Percentiles rank a stretch among this genome's conserved stretches.
Conservation (phyloP, 768 basidiomycete species). For the Suillus variegatus region DNA sequence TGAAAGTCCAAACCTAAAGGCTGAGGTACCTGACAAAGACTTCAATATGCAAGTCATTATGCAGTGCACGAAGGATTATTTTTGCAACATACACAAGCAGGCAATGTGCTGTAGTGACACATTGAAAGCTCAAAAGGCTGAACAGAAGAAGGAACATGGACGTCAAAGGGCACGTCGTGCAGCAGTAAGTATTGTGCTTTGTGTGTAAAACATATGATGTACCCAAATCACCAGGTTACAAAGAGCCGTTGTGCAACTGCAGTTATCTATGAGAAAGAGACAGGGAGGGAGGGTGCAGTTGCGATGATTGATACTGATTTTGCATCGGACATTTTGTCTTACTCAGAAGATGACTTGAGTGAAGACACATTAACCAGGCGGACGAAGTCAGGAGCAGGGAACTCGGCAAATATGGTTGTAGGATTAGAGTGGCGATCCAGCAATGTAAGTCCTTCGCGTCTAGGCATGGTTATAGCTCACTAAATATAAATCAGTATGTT, state of each 20-base stretch:
- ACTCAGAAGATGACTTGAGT: not conserved
- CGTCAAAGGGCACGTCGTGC: not conserved
- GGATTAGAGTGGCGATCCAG: not conserved
- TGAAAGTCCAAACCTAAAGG: too few relatives aligned
- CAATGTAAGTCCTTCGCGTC: not conserved
- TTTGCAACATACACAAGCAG: too few relatives aligned
- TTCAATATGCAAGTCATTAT: too few relatives aligned
- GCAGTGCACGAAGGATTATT: too few relatives aligned
- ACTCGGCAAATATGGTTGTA: not conserved
- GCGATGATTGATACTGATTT: conserved; percentile 4
- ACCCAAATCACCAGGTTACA: not conserved
- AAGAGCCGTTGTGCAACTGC: not conserved
- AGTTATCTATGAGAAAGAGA: not conserved
- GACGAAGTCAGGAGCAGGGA: not conserved
- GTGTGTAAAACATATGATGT: not conserved
- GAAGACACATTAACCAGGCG: not conserved
- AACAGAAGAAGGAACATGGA: not conserved
- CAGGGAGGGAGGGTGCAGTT: not conserved
- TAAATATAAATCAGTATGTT: not conserved
- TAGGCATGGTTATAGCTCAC: not conserved
- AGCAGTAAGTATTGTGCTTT: not conserved
- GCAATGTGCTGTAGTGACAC: too few relatives aligned
- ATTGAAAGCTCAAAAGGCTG: too few relatives aligned
- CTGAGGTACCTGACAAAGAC: too few relatives aligned
- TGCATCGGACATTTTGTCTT: not conserved